Percentiles rank a stretch among this genome's conserved stretches.
Conservation (phyloP, 768 basidiomycete genomes). For the Leucosporidium yakuticum region DNA sequence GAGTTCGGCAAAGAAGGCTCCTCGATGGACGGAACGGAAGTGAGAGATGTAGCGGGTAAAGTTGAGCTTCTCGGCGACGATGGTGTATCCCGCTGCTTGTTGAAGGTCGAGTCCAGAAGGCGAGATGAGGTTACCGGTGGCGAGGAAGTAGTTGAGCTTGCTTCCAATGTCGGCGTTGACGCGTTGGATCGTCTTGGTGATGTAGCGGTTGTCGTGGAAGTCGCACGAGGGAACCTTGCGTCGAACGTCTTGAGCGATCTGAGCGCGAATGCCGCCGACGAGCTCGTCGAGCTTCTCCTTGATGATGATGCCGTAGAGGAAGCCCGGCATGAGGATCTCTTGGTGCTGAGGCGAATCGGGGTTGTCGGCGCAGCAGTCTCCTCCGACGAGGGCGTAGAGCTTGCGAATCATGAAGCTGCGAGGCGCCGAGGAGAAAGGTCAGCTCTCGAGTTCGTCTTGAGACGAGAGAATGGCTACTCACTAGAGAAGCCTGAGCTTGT, state of each 20-base stretch:
- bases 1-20: conserved; percentile 96
- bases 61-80: conserved; percentile 97
- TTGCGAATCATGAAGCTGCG: conserved; percentile 93
- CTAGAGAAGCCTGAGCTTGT: conserved; percentile 93
- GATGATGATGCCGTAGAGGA: conserved; percentile 91
- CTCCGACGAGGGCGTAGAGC: conserved; percentile 82
- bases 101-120: conserved; percentile 93
- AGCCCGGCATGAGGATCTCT: conserved; percentile 89
- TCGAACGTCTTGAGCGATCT: conserved; percentile 66
- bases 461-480: conserved; percentile 48
- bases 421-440: not conserved
- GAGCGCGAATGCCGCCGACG: conserved; percentile 55
- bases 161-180: conserved; percentile 88
- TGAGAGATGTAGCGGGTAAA: conserved; percentile 98
- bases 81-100: conserved; percentile 97
- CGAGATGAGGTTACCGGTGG: conserved; percentile 91
- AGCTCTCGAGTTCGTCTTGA: not conserved
- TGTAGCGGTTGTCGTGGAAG: conserved; percentile 79
- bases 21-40: conserved; percentile 96
- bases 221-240: conserved; percentile 70
- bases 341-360: conserved; percentile 99
- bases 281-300: conserved; percentile 94
- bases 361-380: conserved; percentile 85
- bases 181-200: conserved; percentile 64
- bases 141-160: conserved; percentile 86